phyloP scores from a whole-genome alignment of 345 rosid genomes.

The Populus ilicifolia region DNA sequence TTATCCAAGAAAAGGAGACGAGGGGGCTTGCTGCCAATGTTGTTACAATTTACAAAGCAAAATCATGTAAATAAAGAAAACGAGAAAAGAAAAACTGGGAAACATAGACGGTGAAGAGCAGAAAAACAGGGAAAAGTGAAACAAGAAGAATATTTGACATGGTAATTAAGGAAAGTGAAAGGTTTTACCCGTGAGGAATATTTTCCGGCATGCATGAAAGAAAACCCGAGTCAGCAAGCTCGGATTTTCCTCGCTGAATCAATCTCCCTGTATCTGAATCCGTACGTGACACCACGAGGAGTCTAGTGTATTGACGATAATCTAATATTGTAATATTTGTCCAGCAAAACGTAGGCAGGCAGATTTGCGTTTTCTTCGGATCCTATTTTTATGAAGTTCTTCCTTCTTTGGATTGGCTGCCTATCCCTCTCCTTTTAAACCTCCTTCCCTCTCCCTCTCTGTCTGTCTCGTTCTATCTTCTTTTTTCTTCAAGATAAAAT shows the following conservation, averaged over 20 bases:
- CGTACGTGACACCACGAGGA: background rate
- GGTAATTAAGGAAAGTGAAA: background rate
- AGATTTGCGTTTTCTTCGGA: constrained; percentile 33
- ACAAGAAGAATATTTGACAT: background rate
- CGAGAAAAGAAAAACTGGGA: background rate
- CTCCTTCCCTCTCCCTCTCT: constrained; percentile 1
- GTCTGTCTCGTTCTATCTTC: background rate
- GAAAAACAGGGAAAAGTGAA: background rate
- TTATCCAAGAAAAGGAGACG: too few relatives aligned
- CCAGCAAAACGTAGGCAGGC: too few relatives aligned
- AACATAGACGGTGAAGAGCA: background rate
- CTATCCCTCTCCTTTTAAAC: constrained; percentile 19
- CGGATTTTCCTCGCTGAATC: background rate
- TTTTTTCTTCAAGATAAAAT: background rate
- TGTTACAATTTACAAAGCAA: background rate
- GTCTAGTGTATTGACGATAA: too few relatives aligned
- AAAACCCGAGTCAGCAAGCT: constrained; percentile 5
- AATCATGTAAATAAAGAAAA: background rate
- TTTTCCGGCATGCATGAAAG: background rate
- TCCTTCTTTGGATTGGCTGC: background rate
- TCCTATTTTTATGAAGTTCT: constrained; percentile 13
- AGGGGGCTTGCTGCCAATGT: too few relatives aligned
- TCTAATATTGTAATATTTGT: too few relatives aligned
- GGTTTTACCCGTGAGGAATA: background rate
- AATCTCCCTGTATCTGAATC: background rate